A percentile compares a stretch with the other conserved stretches of the same genome.
Evolutionary conservation across 1,284 basidiomycete genomes (phyloP).

Genomic region (Ganoderma multipileum): DNA sequence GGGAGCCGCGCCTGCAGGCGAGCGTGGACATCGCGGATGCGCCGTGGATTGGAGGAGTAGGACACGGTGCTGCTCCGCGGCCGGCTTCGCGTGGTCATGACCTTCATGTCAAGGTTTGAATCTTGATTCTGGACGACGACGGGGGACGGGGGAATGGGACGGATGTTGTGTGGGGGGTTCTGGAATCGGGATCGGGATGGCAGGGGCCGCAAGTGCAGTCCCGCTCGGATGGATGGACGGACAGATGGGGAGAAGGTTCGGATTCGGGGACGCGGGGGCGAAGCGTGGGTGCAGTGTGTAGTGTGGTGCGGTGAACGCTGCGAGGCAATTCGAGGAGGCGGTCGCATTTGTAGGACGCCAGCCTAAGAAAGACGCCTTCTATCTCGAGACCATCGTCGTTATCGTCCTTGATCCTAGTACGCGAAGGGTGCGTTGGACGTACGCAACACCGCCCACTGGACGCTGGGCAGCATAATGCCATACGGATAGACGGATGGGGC

Average conservation of each 20-base stretch:
- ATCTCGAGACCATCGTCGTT: constrained; percentile 19
- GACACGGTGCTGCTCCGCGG: constrained; percentile 9
- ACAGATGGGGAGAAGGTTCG: background rate
- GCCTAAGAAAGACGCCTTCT: constrained; percentile 15
- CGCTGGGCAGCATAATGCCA: background rate
- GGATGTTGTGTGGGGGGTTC: constrained; percentile 2
- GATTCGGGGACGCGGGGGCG: background rate
- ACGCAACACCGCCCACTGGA: constrained; percentile 1
- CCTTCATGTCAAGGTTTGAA: constrained; percentile 2
- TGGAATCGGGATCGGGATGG: background rate
- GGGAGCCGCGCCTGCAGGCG: constrained; percentile 9
- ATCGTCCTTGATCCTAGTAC: constrained; percentile 28
- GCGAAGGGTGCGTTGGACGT: background rate
- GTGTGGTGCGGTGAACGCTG: background rate
- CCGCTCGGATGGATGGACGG: background rate
- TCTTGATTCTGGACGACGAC: background rate
- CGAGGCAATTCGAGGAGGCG: background rate
- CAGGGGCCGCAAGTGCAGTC: background rate
- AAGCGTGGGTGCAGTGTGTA: background rate
- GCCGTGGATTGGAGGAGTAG: background rate
- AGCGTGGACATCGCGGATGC: background rate
- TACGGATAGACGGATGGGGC: constrained; percentile 16
- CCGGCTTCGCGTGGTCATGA: constrained; percentile 9
- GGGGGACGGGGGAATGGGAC: background rate
- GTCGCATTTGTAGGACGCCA: constrained; percentile 13